Conservation (phyloP, 176 grass and related monocot genomes). For the Oropetium thomaeum region DNA sequence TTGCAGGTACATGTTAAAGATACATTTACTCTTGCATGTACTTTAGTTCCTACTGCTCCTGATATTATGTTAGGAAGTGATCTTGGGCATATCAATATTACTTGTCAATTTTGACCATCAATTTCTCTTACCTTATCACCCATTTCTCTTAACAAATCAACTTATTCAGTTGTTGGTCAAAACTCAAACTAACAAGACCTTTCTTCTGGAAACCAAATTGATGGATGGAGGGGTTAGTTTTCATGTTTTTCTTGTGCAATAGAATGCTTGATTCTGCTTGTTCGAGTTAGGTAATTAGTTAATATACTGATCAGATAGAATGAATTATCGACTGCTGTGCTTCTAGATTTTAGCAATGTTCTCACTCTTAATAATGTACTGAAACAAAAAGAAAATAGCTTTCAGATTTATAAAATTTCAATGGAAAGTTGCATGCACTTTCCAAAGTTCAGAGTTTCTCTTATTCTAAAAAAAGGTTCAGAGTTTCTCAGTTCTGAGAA, state of each 20-base stretch:
- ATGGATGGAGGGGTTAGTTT: background rate
- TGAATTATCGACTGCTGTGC: background rate
- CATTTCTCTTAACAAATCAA: background rate
- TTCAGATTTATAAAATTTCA: background rate
- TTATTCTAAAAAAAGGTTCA: too few relatives aligned
- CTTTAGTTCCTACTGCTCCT: background rate
- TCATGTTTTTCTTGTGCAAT: background rate
- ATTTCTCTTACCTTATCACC: background rate
- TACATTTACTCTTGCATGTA: background rate
- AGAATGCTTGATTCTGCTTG: background rate
- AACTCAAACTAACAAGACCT: background rate
- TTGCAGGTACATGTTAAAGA: slow-evolving; percentile 63
- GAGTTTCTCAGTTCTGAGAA: background rate
- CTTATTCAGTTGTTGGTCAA: background rate
- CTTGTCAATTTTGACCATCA: background rate
- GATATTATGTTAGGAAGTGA: background rate
- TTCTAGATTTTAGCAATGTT: background rate
- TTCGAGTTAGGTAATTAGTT: background rate
- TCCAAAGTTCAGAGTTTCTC: background rate
- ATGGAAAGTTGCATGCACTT: background rate
- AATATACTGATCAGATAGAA: background rate
- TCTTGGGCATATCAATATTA: background rate
- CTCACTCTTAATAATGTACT: background rate
- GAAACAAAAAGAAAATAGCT: background rate
- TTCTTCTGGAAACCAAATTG: background rate